Evolutionary conservation across 192 early-diverging fungal genomes (phyloP).

Genomic region (Coemansia sp.): DNA sequence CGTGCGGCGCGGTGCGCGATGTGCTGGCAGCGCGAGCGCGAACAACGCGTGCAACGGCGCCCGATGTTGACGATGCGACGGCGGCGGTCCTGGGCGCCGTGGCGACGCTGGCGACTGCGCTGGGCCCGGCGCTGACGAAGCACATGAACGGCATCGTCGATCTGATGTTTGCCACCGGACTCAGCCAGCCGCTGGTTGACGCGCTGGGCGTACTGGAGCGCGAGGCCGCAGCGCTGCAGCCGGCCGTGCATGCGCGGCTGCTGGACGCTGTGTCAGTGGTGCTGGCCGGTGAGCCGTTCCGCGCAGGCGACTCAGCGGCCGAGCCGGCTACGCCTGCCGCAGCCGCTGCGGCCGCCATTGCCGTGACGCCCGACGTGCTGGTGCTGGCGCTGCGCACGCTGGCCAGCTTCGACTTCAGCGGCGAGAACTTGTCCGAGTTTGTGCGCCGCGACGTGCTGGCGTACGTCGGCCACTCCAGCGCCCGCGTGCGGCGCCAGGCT

Average conservation of each 20-base stretch:
- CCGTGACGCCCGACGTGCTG: slow-evolving; percentile 51
- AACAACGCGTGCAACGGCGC: slow-evolving; percentile 36
- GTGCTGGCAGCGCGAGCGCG: slow-evolving; percentile 53
- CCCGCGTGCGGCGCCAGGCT: slow-evolving; percentile 78
- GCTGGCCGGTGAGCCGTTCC: slow-evolving; percentile 78
- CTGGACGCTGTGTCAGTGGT: slow-evolving; percentile 87
- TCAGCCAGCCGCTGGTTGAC: slow-evolving; percentile 76
- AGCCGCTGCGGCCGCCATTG: slow-evolving; percentile 9
- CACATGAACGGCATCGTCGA: slow-evolving; percentile 86
- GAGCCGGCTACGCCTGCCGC: slow-evolving; percentile 17
- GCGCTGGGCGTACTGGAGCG: slow-evolving; percentile 76
- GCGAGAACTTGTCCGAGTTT: slow-evolving; percentile 85
- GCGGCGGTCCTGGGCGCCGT: slow-evolving; percentile 78
- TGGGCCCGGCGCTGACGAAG: slow-evolving; percentile 86
- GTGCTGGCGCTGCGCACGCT: slow-evolving; percentile 85
- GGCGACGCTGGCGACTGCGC: slow-evolving; percentile 82
- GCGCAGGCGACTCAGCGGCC: slow-evolving; percentile 3
- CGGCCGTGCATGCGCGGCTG: slow-evolving; percentile 84
- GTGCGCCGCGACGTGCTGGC: slow-evolving; percentile 81
- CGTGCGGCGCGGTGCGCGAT: slow-evolving; percentile 74
- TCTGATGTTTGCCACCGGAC: slow-evolving; percentile 86
- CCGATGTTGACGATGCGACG: slow-evolving; percentile 55
- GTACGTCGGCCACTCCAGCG: slow-evolving; percentile 77
- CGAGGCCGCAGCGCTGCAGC: slow-evolving; percentile 74
- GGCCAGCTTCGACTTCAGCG: slow-evolving; percentile 82